phyloP scores from a whole-genome alignment of 805 yeast genomes.

The Sugiyamaella valdiviana region DNA sequence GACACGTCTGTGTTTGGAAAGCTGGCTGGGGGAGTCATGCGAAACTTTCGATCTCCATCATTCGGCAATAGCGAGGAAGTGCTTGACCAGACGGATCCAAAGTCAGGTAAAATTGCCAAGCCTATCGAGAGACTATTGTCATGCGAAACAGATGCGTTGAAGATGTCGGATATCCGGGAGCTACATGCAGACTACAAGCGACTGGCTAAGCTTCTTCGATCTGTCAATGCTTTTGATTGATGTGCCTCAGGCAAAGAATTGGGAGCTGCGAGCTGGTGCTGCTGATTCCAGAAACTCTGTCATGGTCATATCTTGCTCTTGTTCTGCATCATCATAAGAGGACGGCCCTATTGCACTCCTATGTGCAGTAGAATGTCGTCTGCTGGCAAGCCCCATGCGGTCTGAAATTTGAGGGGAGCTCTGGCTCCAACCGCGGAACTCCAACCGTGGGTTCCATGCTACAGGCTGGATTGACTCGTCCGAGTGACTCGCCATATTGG shows the following conservation, averaged over 20 bases:
- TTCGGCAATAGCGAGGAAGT: constrained; percentile 8
- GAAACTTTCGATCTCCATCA: constrained; percentile 16
- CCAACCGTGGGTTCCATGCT: neutral
- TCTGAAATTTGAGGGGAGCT: neutral
- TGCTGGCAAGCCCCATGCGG: neutral
- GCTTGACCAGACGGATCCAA: neutral
- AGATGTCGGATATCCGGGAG: constrained; percentile 31
- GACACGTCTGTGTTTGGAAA: constrained; percentile 12
- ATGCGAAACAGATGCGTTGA: constrained; percentile 29
- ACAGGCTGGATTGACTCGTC: neutral
- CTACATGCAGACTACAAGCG: constrained; percentile 35
- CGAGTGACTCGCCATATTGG: neutral
- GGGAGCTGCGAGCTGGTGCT: neutral
- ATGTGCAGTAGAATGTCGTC: no score
- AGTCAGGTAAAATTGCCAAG: constrained; percentile 11
- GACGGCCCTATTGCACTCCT: neutral
- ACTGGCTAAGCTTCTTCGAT: constrained; percentile 28
- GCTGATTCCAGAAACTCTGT: neutral
- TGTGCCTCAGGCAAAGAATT: neutral
- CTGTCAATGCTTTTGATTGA: constrained; percentile 26
- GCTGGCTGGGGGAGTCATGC: constrained; percentile 16
- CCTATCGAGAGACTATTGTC: constrained; percentile 21
- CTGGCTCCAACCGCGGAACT: neutral
- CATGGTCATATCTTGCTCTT: neutral
- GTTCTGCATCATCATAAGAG: neutral